Evolutionary conservation across 1,284 basidiomycete species (phyloP).

Genomic region (Takashimella tepidaria): DNA sequence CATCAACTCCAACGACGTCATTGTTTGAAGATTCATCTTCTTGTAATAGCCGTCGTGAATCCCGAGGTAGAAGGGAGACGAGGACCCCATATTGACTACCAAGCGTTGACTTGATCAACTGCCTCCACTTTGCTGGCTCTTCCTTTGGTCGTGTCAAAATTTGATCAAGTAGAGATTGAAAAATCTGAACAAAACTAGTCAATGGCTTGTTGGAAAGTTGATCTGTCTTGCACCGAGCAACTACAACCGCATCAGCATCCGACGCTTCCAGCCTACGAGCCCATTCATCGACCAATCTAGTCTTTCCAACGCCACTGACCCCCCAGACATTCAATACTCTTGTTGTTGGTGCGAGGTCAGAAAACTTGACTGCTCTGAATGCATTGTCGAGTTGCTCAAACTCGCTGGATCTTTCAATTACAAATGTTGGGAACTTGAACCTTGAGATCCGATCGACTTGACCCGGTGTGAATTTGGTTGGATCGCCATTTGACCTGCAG

Average conservation of each 20-base stretch:
- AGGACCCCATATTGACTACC: constrained; percentile 30
- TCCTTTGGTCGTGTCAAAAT: constrained; percentile 38
- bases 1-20: background rate
- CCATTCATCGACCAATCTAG: constrained; percentile 33
- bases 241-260: constrained; percentile 1
- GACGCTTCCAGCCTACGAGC: constrained; percentile 5
- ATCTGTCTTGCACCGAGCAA: constrained; percentile 19
- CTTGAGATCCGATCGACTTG: constrained; percentile 33
- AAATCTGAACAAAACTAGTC: constrained; percentile 36
- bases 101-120: constrained; percentile 25
- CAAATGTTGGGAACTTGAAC: constrained; percentile 23
- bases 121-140: constrained; percentile 29
- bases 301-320: constrained; percentile 38
- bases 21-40: background rate
- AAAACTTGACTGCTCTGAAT: constrained; percentile 10
- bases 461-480: constrained; percentile 32
- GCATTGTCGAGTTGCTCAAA: constrained; percentile 20
- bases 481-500: constrained; percentile 21
- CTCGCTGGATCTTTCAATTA: constrained; percentile 30
- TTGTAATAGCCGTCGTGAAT: constrained; percentile 19
- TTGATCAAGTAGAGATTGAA: constrained; percentile 35
- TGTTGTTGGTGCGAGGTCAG: background rate
- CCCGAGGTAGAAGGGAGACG: constrained; percentile 26
- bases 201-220: constrained; percentile 36
- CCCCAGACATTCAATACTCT: constrained; percentile 34